Evolutionary conservation across 805 yeast genomes (phyloP).

Genomic region (Monosporozyma yasuniensis): DNA sequence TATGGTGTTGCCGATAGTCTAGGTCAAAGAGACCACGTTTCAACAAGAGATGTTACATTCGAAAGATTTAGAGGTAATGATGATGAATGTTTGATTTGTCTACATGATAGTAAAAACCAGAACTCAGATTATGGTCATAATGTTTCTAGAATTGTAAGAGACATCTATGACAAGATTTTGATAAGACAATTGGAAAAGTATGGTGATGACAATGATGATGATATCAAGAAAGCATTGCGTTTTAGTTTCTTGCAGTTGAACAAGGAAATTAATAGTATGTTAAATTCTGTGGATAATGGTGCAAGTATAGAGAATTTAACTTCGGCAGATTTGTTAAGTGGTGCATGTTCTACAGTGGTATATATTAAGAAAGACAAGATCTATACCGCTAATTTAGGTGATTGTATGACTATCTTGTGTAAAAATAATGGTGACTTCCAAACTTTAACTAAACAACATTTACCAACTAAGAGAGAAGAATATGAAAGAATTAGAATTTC

Average conservation of each 20-base stretch:
- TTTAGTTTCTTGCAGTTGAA: conserved; percentile 73
- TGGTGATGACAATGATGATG: conserved; percentile 31
- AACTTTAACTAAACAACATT: conserved; percentile 69
- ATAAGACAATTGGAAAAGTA: conserved; percentile 34
- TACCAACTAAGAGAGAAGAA: conserved; percentile 68
- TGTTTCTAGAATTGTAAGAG: conserved; percentile 65
- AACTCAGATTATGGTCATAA: conserved; percentile 46
- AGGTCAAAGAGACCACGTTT: conserved; percentile 55
- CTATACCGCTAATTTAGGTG: conserved; percentile 86
- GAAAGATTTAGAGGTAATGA: conserved; percentile 82
- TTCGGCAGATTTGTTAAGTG: conserved; percentile 67
- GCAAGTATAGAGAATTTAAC: conserved; percentile 41
- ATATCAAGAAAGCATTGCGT: conserved; percentile 67
- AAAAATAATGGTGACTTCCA: conserved; percentile 72
- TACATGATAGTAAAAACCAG: conserved; percentile 74
- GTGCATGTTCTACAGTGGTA: conserved; percentile 76
- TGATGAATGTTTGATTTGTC: conserved; percentile 69
- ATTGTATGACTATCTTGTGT: conserved; percentile 72
- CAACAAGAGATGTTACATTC: conserved; percentile 75
- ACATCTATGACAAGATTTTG: conserved; percentile 60
- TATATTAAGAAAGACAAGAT: conserved; percentile 64
- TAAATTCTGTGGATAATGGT: conserved; percentile 44
- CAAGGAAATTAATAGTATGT: conserved; percentile 57
- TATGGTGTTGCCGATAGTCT: conserved; percentile 89
- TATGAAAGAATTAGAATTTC: conserved; percentile 82